Percentiles rank a stretch among this genome's conserved stretches.
phyloP scores from a whole-genome alignment of 2,329 filamentous ascomycete species.

The Trichoderma sp. region DNA sequence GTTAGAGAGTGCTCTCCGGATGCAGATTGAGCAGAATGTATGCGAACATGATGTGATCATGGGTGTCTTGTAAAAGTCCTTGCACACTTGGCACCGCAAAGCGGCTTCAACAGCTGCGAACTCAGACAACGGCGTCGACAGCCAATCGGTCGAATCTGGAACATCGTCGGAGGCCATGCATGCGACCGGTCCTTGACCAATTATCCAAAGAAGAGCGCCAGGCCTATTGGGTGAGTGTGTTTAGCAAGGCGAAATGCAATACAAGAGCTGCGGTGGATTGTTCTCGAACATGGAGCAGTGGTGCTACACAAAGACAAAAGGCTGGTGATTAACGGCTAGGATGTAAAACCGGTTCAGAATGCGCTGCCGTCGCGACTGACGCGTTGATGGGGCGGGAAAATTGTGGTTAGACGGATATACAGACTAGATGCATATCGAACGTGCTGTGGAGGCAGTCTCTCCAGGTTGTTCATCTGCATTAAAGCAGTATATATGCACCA shows the following conservation, averaged over 20 bases:
- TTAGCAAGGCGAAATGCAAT: not conserved
- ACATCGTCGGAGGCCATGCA: constrained; percentile 39
- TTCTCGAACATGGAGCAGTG: not conserved
- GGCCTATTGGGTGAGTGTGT: not conserved
- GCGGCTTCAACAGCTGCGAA: constrained; percentile 75
- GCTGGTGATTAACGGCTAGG: not conserved
- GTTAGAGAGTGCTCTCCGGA: constrained; percentile 75
- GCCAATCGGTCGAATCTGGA: constrained; percentile 82
- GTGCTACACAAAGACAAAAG: not conserved
- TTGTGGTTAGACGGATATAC: not conserved
- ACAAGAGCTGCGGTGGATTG: not conserved
- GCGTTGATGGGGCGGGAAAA: constrained; percentile 1
- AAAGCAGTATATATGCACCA: constrained; percentile 2
- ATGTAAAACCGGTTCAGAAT: not conserved
- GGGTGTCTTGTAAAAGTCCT: constrained; percentile 92
- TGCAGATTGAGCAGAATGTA: constrained; percentile 95
- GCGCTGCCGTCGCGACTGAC: constrained; percentile 14
- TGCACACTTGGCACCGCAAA: constrained; percentile 94
- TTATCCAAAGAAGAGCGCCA: not conserved
- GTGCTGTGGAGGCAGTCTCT: not conserved
- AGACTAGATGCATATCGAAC: not conserved
- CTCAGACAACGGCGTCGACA: constrained; percentile 62
- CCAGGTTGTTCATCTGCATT: not conserved
- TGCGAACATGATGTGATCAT: constrained; percentile 94
- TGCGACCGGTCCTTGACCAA: not conserved